Percentiles rank a stretch among this genome's conserved stretches.
phyloP scores from a whole-genome alignment of 2,329 filamentous ascomycete species.

The Aureobasidium sp. region DNA sequence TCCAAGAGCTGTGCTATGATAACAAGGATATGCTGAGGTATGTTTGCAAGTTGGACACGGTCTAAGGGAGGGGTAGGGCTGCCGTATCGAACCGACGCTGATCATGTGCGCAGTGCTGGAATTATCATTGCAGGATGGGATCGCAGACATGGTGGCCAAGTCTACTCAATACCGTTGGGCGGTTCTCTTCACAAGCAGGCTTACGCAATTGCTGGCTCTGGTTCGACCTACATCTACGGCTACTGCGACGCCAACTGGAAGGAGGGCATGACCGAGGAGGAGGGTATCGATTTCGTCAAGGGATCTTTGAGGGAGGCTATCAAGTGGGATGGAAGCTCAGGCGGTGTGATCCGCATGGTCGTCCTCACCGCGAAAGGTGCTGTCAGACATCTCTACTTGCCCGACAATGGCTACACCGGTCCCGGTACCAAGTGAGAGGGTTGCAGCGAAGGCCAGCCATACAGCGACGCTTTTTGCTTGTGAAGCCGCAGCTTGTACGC shows the following conservation, averaged over 20 bases:
- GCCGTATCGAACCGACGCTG: not conserved
- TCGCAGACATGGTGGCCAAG: slow-evolving; percentile 86
- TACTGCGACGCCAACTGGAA: slow-evolving; percentile 96
- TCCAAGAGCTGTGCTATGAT: slow-evolving; percentile 95
- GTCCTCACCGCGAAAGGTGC: slow-evolving; percentile 87
- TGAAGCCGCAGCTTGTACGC: slow-evolving; percentile 2
- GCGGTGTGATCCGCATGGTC: slow-evolving; percentile 96
- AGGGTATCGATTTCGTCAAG: slow-evolving; percentile 90
- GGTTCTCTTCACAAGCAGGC: slow-evolving; percentile 96
- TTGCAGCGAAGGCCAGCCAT: not conserved
- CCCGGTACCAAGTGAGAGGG: slow-evolving; percentile 48
- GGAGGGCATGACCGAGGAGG: slow-evolving; percentile 87
- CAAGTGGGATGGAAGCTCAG: slow-evolving; percentile 98
- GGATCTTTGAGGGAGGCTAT: slow-evolving; percentile 86
- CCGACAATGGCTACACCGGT: slow-evolving; percentile 79
- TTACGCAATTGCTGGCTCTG: slow-evolving; percentile 92
- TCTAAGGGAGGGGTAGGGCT: not conserved
- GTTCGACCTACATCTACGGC: slow-evolving; percentile 98
- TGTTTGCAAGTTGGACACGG: slow-evolving; percentile 28
- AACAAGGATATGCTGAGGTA: slow-evolving; percentile 93
- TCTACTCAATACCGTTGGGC: slow-evolving; percentile 94
- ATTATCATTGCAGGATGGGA: slow-evolving; percentile 99
- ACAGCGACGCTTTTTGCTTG: slow-evolving; percentile 3
- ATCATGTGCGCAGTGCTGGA: slow-evolving; percentile 59
- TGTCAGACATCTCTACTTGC: slow-evolving; percentile 89